phyloP scores from a whole-genome alignment of 495 filamentous ascomycete species.

The Annulohypoxylon moriforme region DNA sequence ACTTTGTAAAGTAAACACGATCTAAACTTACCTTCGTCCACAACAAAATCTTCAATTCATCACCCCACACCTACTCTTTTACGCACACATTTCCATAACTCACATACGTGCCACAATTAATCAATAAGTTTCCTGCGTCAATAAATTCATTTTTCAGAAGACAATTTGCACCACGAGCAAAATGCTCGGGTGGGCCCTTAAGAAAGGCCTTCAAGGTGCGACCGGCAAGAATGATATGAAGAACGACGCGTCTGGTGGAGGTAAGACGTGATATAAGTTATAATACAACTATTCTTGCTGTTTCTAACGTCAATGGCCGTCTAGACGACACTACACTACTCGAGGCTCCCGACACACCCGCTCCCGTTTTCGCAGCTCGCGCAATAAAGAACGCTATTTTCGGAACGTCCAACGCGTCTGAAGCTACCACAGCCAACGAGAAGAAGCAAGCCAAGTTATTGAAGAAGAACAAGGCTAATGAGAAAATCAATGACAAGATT shows the following conservation, averaged over 20 bases:
- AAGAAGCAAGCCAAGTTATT: constrained; percentile 15
- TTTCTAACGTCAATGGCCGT: constrained; percentile 1
- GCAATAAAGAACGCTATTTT: constrained; percentile 92
- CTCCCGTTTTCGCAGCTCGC: constrained; percentile 91
- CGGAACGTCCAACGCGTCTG: constrained; percentile 73
- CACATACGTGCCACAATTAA: neutral
- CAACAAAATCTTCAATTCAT: neutral
- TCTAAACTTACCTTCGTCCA: neutral
- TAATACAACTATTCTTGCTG: constrained; percentile 19
- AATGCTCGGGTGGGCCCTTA: constrained; percentile 69
- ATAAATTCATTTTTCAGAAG: constrained; percentile 7
- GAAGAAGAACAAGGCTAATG: constrained; percentile 1
- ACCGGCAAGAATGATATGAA: constrained; percentile 36
- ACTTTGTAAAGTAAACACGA: constrained; percentile 34
- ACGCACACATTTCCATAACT: neutral
- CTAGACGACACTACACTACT: constrained; percentile 59
- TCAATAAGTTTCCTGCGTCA: neutral
- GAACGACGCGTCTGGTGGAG: constrained; percentile 45
- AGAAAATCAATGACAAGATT: neutral
- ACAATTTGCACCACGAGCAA: constrained; percentile 37
- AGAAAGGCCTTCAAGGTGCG: constrained; percentile 51
- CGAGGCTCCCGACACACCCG: constrained; percentile 90
- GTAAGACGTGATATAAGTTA: constrained; percentile 32
- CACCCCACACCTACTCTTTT: neutral
- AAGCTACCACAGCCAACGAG: constrained; percentile 13